Evolutionary conservation across 768 basidiomycete species (phyloP).

Genomic region (Tulasnella calospora): DNA sequence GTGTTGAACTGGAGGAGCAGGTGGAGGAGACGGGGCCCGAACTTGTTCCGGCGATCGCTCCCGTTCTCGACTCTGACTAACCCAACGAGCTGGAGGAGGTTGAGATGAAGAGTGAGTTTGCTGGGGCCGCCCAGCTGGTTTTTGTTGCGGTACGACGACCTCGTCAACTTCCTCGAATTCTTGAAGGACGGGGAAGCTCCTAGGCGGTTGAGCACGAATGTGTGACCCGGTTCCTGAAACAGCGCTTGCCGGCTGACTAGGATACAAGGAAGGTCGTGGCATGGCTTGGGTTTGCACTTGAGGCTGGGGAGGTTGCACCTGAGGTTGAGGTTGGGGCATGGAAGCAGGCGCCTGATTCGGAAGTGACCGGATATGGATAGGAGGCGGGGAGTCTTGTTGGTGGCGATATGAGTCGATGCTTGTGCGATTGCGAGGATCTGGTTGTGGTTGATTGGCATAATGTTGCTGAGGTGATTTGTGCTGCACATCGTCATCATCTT

Average conservation of each 20-base stretch:
- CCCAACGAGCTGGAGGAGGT: neutral
- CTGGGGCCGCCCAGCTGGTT: constrained; percentile 3
- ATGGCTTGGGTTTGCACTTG: constrained; percentile 10
- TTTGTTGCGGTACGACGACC: neutral
- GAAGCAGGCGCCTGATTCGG: constrained; percentile 1
- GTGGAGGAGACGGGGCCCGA: constrained; percentile 16
- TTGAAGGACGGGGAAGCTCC: constrained; percentile 19
- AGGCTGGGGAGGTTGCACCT: constrained; percentile 3
- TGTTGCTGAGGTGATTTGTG: neutral
- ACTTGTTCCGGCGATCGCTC: neutral
- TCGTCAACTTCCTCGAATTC: constrained; percentile 9
- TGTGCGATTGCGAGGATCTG: constrained; percentile 13
- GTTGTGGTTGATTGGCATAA: neutral
- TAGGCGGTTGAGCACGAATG: neutral
- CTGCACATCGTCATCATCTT: constrained; percentile 12
- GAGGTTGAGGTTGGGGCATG: constrained; percentile 6
- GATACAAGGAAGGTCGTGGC: neutral
- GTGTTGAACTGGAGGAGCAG: constrained; percentile 15
- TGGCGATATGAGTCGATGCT: constrained; percentile 14
- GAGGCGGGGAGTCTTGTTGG: constrained; percentile 3
- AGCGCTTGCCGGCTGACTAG: neutral
- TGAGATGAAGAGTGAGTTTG: neutral
- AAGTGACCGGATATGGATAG: neutral
- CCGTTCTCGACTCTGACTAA: constrained; percentile 12
- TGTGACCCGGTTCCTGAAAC: constrained; percentile 1